Evolutionary conservation across 371 early-diverging fungal species (phyloP).

Genomic region (Mucor lusitanicus): DNA sequence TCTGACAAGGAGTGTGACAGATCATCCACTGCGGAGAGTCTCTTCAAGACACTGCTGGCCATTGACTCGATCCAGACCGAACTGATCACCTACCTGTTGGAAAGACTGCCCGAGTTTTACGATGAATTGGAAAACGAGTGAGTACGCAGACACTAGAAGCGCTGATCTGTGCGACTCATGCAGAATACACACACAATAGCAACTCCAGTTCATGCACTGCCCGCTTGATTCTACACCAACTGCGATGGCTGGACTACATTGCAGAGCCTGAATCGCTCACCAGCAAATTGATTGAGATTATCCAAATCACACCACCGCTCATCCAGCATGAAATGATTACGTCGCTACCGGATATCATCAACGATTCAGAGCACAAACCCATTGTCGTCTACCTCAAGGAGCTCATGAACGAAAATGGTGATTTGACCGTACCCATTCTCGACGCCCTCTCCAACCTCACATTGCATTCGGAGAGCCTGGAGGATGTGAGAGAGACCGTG

Average conservation of each 20-base stretch:
- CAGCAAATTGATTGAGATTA: slow-evolving; percentile 72
- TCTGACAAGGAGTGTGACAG: background rate
- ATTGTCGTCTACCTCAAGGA: slow-evolving; percentile 66
- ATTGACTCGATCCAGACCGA: slow-evolving; percentile 66
- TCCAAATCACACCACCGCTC: slow-evolving; percentile 62
- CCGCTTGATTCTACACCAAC: slow-evolving; percentile 71
- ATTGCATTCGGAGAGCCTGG: slow-evolving; percentile 55
- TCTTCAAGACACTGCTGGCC: slow-evolving; percentile 62
- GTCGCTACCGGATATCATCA: slow-evolving; percentile 75
- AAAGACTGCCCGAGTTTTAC: slow-evolving; percentile 67
- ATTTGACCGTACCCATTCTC: slow-evolving; percentile 71
- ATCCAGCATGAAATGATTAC: slow-evolving; percentile 79
- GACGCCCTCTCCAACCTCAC: slow-evolving; percentile 78
- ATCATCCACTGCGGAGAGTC: slow-evolving; percentile 50
- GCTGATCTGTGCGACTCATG: background rate
- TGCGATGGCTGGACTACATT: slow-evolving; percentile 81
- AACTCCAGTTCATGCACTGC: slow-evolving; percentile 57
- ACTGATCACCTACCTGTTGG: slow-evolving; percentile 62
- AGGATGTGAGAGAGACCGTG: slow-evolving; percentile 60
- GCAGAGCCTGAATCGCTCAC: slow-evolving; percentile 64
- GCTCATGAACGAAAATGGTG: slow-evolving; percentile 62
- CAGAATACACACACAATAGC: slow-evolving; percentile 6
- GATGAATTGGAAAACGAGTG: slow-evolving; percentile 60
- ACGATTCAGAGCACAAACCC: slow-evolving; percentile 73
- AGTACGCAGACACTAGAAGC: background rate